A percentile compares a stretch with the other conserved stretches of the same genome.
Conservation (phyloP, 2,329 filamentous ascomycete species). For the Chaetomiaceae sp. region DNA sequence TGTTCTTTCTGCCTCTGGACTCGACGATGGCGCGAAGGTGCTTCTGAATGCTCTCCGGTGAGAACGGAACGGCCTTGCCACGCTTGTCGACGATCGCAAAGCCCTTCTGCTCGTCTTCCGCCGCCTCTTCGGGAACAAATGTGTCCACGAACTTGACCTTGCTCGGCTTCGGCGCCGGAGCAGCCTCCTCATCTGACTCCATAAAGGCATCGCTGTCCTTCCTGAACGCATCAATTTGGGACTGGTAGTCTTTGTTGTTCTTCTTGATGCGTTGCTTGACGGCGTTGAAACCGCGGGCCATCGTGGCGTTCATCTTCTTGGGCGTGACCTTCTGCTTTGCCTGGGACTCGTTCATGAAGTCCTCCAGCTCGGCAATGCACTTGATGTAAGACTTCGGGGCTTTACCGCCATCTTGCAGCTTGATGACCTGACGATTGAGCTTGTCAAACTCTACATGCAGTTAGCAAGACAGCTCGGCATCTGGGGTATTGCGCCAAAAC, state of each 20-base stretch:
- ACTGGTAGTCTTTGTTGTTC: constrained; percentile 91
- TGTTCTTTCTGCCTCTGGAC: constrained; percentile 98
- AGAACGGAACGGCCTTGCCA: constrained; percentile 85
- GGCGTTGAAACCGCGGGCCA: constrained; percentile 88
- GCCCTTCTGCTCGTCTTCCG: constrained; percentile 69
- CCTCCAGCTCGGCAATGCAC: constrained; percentile 87
- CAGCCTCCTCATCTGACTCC: constrained; percentile 76
- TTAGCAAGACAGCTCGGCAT: constrained; percentile 14
- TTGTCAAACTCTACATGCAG: constrained; percentile 76
- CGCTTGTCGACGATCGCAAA: constrained; percentile 86
- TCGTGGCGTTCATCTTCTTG: constrained; percentile 99
- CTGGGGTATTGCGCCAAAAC: constrained; percentile 28
- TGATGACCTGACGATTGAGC: constrained; percentile 78
- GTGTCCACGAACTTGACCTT: constrained; percentile 45
- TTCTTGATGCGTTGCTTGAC: constrained; percentile 99
- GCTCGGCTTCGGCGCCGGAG: constrained; percentile 47
- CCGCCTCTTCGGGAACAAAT: constrained; percentile 46
- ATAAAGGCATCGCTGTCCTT: constrained; percentile 83
- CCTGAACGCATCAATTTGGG: constrained; percentile 81
- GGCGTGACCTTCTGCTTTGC: constrained; percentile 92
- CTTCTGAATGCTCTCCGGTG: constrained; percentile 96
- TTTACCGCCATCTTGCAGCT: constrained; percentile 71
- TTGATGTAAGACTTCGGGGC: constrained; percentile 90
- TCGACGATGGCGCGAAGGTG: constrained; percentile 90
- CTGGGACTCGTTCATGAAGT: constrained; percentile 87